phyloP scores from a whole-genome alignment of 2,329 filamentous ascomycete genomes.

The Nectriaceae sp. region DNA sequence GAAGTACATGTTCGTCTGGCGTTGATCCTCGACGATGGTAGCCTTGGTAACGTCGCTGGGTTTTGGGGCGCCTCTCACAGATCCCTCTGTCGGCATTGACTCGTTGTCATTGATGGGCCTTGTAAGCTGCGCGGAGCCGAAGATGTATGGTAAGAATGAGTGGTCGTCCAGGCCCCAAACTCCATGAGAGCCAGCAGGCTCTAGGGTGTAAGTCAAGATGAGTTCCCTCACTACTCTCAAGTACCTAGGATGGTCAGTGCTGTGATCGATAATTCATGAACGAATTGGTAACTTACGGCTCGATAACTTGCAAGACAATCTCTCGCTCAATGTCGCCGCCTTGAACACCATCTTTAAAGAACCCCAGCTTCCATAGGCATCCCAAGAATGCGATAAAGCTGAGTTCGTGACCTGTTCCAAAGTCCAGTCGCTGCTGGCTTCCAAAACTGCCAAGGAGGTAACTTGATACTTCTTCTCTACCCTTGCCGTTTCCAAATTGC shows the following conservation, averaged over 20 bases:
- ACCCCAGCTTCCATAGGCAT: slow-evolving; percentile 86
- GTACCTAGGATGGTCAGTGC: slow-evolving; percentile 56
- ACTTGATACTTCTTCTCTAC: slow-evolving; percentile 67
- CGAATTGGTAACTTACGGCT: slow-evolving; percentile 62
- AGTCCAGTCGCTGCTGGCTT: slow-evolving; percentile 86
- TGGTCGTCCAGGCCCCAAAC: slow-evolving; percentile 99
- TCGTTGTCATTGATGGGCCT: slow-evolving; percentile 67
- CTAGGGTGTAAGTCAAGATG: slow-evolving; percentile 88
- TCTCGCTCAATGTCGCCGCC: slow-evolving; percentile 68
- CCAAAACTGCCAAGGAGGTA: slow-evolving; percentile 89
- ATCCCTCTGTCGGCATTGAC: slow-evolving; percentile 76
- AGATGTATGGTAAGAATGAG: slow-evolving; percentile 90
- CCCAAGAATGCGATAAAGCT: slow-evolving; percentile 92
- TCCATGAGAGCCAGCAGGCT: slow-evolving; percentile 93
- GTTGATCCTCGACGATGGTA: slow-evolving; percentile 64
- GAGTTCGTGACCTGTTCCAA: slow-evolving; percentile 93
- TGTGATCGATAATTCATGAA: background rate
- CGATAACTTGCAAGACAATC: slow-evolving; percentile 80
- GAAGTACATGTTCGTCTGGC: slow-evolving; percentile 83
- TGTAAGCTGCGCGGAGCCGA: slow-evolving; percentile 88
- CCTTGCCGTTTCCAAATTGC: slow-evolving; percentile 40
- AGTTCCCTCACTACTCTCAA: slow-evolving; percentile 77
- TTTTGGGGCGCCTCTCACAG: slow-evolving; percentile 69
- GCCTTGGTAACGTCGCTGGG: slow-evolving; percentile 69
- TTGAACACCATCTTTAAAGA: slow-evolving; percentile 61